These are phyloP conservation scores for Prunus mume DNA, from an alignment of 306 rosid genomes.

Conservation along the genomic window DNA sequence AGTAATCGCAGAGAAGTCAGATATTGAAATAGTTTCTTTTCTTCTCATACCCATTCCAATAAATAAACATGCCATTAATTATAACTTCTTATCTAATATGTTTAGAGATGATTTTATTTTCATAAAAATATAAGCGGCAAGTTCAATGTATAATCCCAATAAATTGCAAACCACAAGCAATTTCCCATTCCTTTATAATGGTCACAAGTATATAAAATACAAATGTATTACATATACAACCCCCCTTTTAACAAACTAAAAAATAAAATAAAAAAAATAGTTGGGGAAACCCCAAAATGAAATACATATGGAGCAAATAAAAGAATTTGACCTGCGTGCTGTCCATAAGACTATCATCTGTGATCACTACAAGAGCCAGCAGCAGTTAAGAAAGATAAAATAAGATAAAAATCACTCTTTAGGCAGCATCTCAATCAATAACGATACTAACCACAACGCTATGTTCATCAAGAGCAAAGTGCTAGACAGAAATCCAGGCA, in stretches of 20 bases:
- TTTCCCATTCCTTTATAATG: neutral
- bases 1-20: too few relatives aligned
- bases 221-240: neutral
- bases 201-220: neutral
- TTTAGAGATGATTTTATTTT: too few relatives aligned
- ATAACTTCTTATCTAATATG: too few relatives aligned
- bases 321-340: slow-evolving; percentile 61
- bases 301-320: slow-evolving; percentile 58
- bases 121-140: too few relatives aligned
- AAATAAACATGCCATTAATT: too few relatives aligned
- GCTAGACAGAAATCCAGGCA: slow-evolving; percentile 39
- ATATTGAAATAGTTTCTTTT: too few relatives aligned
- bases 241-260: slow-evolving; percentile 39
- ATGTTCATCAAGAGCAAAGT: slow-evolving; percentile 51
- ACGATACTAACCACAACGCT: slow-evolving; percentile 45
- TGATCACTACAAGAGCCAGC: slow-evolving; percentile 50
- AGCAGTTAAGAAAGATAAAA: slow-evolving; percentile 35
- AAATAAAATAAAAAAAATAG: slow-evolving; percentile 24
- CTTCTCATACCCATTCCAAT: too few relatives aligned
- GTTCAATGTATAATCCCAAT: neutral
- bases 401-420: slow-evolving; percentile 59
- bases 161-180: neutral
- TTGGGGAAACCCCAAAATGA: slow-evolving; percentile 26
- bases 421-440: slow-evolving; percentile 67
- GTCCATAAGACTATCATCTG: slow-evolving; percentile 46